Evolutionary conservation across 164 flowering plant genomes (phyloP), one percentile per base, ranked within the genome.

Genomic region (Stephania japonica): DNA sequence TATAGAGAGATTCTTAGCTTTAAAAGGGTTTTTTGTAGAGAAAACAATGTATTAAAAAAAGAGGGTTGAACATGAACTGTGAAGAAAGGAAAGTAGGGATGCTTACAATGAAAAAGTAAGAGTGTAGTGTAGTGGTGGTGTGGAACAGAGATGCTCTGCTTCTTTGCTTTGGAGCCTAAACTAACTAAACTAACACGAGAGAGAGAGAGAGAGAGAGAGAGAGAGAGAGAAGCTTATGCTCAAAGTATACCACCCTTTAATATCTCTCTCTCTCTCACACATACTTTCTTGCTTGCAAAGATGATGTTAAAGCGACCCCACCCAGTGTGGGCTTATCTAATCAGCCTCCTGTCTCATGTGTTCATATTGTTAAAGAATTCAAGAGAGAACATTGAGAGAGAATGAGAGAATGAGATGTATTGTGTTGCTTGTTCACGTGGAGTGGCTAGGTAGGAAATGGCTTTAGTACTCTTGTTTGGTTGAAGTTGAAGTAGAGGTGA

Each of bases 131-230:
- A 32, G 14, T 61, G 19, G 43, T 70, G 65, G 38, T 77, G 81
- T 47, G 79, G 44, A 59, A 74, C 68, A 66, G 79, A 85, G 91
- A 87, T 89, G 85, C 94, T 81, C 88, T 88, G 91, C 93, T 89
- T 91, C 79, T 78, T 72, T 47, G 67, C 78, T 80, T 72, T 72
- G 68, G 32, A 79, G 43, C 59, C 56, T 67, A 68, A 70, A 65
- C 68, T 69, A 44, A 21, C 24, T 65, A 71, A 78, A 32, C 41
- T 9, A 9, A 56, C 19, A 38, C 21, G 59, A 25, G 56, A 42
- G 67, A 66, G 71, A 44, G 56, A 70, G 25, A 70, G 38, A 71
- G 71, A 24, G 47, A 66, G 75, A 65, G 65, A 59, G 70, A 67
- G 42, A 73, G 76, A 74, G 69, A 24, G 70, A 44, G 59, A n/a